Evolutionary conservation across 2,329 filamentous ascomycete species (phyloP).

Genomic region (Exophiala bonariae): DNA sequence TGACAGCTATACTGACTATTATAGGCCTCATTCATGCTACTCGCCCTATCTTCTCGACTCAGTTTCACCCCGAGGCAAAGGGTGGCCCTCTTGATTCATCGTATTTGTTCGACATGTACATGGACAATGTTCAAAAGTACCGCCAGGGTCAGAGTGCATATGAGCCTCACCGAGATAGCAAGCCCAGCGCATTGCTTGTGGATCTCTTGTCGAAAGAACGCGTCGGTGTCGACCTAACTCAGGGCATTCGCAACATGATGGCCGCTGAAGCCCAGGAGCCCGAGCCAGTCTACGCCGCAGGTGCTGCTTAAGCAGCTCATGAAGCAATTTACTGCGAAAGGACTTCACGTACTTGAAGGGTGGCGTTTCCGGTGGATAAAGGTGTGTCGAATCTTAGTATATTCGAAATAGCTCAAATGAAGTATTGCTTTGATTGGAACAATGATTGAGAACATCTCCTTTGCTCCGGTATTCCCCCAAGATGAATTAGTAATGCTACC

Average conservation of each 20-base stretch:
- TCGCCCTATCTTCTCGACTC: slow-evolving; percentile 94
- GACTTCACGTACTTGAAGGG: too few species aligned
- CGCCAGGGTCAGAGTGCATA: slow-evolving; percentile 78
- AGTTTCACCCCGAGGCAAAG: slow-evolving; percentile 99
- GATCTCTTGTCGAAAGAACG: slow-evolving; percentile 92
- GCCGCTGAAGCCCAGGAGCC: slow-evolving; percentile 20
- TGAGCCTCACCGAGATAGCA: slow-evolving; percentile 74
- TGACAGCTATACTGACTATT: slow-evolving; percentile 13
- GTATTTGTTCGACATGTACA: slow-evolving; percentile 95
- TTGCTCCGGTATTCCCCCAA: too few species aligned
- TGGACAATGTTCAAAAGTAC: slow-evolving; percentile 85
- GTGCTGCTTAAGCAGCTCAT: slow-evolving; percentile 21
- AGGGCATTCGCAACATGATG: slow-evolving; percentile 50
- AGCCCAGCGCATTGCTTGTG: slow-evolving; percentile 81
- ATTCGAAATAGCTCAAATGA: too few species aligned
- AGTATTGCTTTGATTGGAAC: too few species aligned
- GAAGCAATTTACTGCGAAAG: background rate
- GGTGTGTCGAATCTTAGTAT: too few species aligned
- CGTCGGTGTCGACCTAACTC: slow-evolving; percentile 78
- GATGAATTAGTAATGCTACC: too few species aligned
- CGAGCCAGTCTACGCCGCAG: slow-evolving; percentile 26
- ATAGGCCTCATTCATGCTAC: slow-evolving; percentile 86
- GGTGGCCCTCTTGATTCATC: slow-evolving; percentile 93
- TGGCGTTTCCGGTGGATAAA: too few species aligned
- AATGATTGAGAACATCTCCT: too few species aligned